A percentile compares a stretch with the other conserved stretches of the same genome.
Evolutionary conservation across 495 filamentous ascomycete genomes (phyloP).

Genomic region (Penicillium atrosanguineum): DNA sequence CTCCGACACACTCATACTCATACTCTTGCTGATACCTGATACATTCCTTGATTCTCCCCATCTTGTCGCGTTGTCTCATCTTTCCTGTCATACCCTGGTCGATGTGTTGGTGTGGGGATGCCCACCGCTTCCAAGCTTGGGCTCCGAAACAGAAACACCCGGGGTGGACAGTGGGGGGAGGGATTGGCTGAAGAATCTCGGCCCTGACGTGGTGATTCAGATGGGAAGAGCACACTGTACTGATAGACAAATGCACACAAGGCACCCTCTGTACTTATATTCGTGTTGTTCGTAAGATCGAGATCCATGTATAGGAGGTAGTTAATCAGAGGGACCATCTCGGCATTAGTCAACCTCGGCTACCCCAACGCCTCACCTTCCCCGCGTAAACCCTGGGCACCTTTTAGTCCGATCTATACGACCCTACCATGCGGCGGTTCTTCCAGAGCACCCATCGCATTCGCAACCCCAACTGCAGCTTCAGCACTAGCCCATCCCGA

Average conservation of each 20-base stretch:
- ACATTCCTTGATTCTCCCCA: neutral
- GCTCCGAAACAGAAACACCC: neutral
- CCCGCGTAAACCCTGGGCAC: neutral
- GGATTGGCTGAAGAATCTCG: neutral
- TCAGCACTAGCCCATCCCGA: neutral
- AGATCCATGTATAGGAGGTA: neutral
- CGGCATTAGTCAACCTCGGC: neutral
- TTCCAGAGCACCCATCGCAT: slow-evolving; percentile 2
- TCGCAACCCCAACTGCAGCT: neutral
- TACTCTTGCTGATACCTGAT: slow-evolving; percentile 1
- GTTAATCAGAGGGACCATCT: neutral
- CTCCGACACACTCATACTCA: slow-evolving; percentile 7
- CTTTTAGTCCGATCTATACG: neutral
- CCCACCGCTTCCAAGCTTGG: neutral
- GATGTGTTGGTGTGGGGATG: neutral
- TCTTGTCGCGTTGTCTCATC: neutral
- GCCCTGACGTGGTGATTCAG: slow-evolving; percentile 8
- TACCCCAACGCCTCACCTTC: neutral
- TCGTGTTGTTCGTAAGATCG: neutral
- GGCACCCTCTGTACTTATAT: neutral
- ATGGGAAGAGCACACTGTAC: slow-evolving; percentile 13
- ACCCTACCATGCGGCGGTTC: slow-evolving; percentile 6
- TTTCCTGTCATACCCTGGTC: neutral
- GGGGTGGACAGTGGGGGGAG: neutral
- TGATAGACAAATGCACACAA: slow-evolving; percentile 10